Evolutionary conservation across 139 green algal genomes (phyloP).

Genomic region (Spirogloea muscicola): DNA sequence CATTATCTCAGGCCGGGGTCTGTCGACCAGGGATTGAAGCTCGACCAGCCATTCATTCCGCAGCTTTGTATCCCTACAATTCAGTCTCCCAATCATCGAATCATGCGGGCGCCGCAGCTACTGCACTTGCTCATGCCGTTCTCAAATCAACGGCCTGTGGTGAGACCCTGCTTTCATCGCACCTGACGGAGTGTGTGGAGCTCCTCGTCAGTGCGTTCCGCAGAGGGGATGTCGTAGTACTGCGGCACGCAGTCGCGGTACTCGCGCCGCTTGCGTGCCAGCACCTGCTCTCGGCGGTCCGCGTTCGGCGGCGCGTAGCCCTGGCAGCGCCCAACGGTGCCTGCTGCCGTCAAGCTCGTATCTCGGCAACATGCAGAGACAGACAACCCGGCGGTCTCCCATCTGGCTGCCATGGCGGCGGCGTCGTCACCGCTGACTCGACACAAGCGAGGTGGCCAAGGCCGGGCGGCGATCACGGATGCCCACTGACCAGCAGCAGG

Average conservation of each 20-base stretch:
- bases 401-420: neutral
- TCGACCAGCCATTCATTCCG: too few species aligned
- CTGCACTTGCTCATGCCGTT: too few species aligned
- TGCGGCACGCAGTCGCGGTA: slow-evolving; percentile 75
- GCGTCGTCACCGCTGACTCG: neutral
- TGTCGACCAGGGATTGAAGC: too few species aligned
- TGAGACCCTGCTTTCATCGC: slow-evolving; percentile 46
- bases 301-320: slow-evolving; percentile 80
- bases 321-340: neutral
- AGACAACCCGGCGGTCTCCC: neutral
- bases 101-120: too few species aligned
- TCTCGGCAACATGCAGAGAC: slow-evolving; percentile 1
- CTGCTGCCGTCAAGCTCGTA: neutral
- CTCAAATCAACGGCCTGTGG: too few species aligned
- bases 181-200: slow-evolving; percentile 71
- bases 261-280: slow-evolving; percentile 74
- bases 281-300: slow-evolving; percentile 57
- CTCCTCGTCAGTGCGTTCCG: slow-evolving; percentile 71
- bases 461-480: neutral
- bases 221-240: slow-evolving; percentile 73
- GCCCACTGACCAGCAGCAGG: slow-evolving; percentile 65
- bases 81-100: too few species aligned
- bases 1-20: too few species aligned
- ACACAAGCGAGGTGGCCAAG: neutral
- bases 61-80: too few species aligned